phyloP scores from a whole-genome alignment of 768 basidiomycete species.

The Hortiboletus campestris region DNA sequence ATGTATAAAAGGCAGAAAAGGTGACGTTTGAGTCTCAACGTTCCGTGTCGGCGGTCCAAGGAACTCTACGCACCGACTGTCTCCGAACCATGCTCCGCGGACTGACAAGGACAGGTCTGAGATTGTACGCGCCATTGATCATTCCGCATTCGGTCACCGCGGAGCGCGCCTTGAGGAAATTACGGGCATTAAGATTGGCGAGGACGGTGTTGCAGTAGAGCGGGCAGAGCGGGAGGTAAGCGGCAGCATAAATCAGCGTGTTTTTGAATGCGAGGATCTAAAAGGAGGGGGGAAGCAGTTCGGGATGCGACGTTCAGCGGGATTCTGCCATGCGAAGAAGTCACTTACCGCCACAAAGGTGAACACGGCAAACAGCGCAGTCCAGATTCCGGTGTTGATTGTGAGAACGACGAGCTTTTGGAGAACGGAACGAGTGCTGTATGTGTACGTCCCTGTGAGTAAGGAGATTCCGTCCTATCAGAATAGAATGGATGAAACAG shows the following conservation, averaged over 20 bases:
- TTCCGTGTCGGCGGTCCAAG: too few relatives aligned
- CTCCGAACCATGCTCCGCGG: neutral
- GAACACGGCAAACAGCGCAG: conserved; percentile 3
- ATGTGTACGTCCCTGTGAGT: neutral
- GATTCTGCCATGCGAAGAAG: neutral
- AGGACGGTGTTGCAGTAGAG: conserved; percentile 13
- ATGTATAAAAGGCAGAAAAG: neutral
- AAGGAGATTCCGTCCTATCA: neutral
- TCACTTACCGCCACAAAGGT: neutral
- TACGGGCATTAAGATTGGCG: conserved; percentile 8
- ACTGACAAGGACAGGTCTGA: neutral
- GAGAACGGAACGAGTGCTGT: conserved; percentile 2
- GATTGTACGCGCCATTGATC: neutral
- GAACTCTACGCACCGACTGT: neutral
- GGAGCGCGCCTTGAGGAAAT: neutral
- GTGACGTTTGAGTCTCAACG: neutral
- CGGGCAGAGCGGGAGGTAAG: conserved; percentile 9
- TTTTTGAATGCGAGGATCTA: conserved; percentile 1
- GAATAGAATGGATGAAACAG: neutral
- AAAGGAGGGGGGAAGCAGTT: neutral
- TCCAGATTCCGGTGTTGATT: conserved; percentile 14
- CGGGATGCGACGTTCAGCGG: neutral
- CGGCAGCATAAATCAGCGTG: conserved; percentile 1
- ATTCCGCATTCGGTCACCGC: neutral
- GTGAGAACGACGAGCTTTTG: conserved; percentile 10